A percentile compares a stretch with the other conserved stretches of the same genome.
These are phyloP conservation scores for Penicillium turbatum DNA, from an alignment of 495 filamentous ascomycete species.

Conservation along the genomic window DNA sequence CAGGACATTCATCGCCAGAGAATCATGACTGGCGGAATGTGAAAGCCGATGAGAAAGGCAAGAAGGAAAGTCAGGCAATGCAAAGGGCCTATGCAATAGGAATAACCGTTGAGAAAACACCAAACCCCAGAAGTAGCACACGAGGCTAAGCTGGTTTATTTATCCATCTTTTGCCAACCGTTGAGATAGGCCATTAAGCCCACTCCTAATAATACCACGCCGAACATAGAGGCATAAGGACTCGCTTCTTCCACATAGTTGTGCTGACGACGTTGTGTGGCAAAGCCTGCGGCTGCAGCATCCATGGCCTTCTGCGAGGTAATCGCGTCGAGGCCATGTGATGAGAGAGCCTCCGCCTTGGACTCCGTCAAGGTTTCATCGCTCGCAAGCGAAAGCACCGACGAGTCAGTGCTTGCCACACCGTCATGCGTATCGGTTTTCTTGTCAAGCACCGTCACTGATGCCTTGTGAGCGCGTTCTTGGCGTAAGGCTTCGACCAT, in stretches of 20 bases:
- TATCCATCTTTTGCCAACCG: constrained; percentile 69
- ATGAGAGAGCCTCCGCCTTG: constrained; percentile 18
- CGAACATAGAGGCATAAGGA: constrained; percentile 83
- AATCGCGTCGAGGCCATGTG: constrained; percentile 20
- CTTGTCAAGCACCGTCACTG: background rate
- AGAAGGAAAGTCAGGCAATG: constrained; percentile 30
- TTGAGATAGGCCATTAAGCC: constrained; percentile 95
- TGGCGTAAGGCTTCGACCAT: constrained; percentile 80
- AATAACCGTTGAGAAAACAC: constrained; percentile 14
- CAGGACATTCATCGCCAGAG: constrained; percentile 32
- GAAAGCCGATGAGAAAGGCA: constrained; percentile 22
- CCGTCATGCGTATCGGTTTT: constrained; percentile 7
- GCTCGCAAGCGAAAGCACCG: background rate
- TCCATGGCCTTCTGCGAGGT: constrained; percentile 38
- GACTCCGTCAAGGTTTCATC: constrained; percentile 11
- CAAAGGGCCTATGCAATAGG: constrained; percentile 24
- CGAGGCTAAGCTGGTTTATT: constrained; percentile 34
- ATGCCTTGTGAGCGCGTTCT: constrained; percentile 47
- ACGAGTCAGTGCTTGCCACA: constrained; percentile 1
- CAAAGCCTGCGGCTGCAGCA: constrained; percentile 35
- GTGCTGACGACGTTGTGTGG: constrained; percentile 37
- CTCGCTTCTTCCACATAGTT: constrained; percentile 58
- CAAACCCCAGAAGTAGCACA: constrained; percentile 17
- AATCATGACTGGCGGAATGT: constrained; percentile 40
- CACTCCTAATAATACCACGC: constrained; percentile 84